Conservation (phyloP, 345 rosid genomes). For the Salix brachista region DNA sequence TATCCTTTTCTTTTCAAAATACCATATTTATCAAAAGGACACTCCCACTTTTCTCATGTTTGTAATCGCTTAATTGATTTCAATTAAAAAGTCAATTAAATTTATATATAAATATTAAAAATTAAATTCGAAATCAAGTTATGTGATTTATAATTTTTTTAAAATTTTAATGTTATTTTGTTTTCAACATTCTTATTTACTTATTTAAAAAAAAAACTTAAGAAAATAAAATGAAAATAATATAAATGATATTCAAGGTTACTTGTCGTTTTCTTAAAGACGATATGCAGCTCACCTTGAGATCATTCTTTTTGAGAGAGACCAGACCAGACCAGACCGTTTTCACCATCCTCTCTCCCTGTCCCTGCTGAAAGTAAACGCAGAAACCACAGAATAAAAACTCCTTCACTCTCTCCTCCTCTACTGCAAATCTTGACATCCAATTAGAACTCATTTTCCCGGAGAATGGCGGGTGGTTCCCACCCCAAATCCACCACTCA, state of each 20-base stretch:
- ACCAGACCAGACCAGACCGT: neutral
- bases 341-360: neutral
- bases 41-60: no score
- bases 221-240: no score
- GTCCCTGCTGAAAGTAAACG: neutral
- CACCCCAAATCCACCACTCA: slow-evolving; percentile 40
- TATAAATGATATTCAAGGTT: neutral
- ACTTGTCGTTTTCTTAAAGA: neutral
- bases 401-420: neutral
- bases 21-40: no score
- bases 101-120: no score
- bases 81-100: no score
- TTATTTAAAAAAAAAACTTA: no score
- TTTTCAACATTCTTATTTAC: no score
- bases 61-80: no score
- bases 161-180: no score
- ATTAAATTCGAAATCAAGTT: no score
- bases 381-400: neutral
- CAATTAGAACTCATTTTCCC: neutral
- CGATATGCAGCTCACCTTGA: neutral
- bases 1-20: no score
- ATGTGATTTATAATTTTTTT: no score
- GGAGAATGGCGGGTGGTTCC: slow-evolving; percentile 52
- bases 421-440: neutral
- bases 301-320: neutral